A percentile compares a stretch with the other conserved stretches of the same genome.
phyloP scores from a whole-genome alignment of 2,329 filamentous ascomycete genomes.

The Endoconidiophora polonica region DNA sequence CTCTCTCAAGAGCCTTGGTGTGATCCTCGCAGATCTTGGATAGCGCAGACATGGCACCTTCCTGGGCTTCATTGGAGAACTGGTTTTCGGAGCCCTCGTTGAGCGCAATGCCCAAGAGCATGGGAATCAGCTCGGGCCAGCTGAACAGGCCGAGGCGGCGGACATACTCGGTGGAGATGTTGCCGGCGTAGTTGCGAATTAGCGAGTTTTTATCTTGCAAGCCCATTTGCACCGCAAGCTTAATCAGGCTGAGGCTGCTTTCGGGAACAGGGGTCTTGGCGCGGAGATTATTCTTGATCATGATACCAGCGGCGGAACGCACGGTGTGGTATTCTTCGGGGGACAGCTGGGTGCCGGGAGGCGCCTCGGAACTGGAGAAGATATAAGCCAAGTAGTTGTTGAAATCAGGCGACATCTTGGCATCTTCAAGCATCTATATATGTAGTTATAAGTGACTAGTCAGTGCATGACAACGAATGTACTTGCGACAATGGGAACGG shows the following conservation, averaged over 20 bases:
- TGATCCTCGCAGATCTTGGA: constrained; percentile 97
- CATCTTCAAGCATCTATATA: constrained; percentile 75
- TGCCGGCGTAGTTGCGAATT: constrained; percentile 79
- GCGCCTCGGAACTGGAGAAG: constrained; percentile 53
- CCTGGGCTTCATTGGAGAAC: constrained; percentile 55
- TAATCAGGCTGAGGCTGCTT: constrained; percentile 57
- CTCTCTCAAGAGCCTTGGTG: constrained; percentile 65
- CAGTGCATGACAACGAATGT: constrained; percentile 13
- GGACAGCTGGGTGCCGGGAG: constrained; percentile 42
- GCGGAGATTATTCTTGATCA: constrained; percentile 89
- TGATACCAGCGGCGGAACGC: constrained; percentile 74
- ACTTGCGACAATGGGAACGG: background rate
- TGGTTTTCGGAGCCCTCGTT: constrained; percentile 46
- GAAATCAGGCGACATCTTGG: constrained; percentile 76
- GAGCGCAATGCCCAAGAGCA: constrained; percentile 61
- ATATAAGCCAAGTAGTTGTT: constrained; percentile 94
- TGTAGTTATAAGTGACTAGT: constrained; percentile 13
- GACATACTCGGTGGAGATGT: constrained; percentile 85
- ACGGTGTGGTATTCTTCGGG: constrained; percentile 53
- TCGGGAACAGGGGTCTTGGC: constrained; percentile 62
- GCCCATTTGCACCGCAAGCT: constrained; percentile 58
- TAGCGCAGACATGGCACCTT: constrained; percentile 85
- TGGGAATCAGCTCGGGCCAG: constrained; percentile 81
- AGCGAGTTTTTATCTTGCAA: constrained; percentile 68
- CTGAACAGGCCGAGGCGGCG: constrained; percentile 67